These are phyloP conservation scores for Naganishia vaughanmartiniae DNA, from an alignment of 768 basidiomycete genomes.

Conservation along the genomic window DNA sequence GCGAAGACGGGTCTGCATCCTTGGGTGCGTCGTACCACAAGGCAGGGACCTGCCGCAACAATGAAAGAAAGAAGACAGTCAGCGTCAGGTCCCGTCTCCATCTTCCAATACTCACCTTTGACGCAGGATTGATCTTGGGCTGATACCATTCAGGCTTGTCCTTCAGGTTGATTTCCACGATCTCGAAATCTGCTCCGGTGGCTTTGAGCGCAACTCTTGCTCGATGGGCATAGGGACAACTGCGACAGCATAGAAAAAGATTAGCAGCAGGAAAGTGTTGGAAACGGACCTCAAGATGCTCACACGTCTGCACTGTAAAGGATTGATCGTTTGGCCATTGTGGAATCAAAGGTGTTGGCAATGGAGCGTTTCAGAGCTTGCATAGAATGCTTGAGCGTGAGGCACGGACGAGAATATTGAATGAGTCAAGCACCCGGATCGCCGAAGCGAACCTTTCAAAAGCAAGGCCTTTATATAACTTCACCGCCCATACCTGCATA, in stretches of 20 bases:
- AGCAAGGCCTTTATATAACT: too few relatives aligned
- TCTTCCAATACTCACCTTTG: conserved; percentile 57
- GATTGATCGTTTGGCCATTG: conserved; percentile 17
- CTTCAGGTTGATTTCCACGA: conserved; percentile 62
- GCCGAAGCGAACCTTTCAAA: too few relatives aligned
- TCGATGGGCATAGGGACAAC: conserved; percentile 52
- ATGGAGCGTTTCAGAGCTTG: conserved; percentile 12
- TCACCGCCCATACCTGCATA: too few relatives aligned
- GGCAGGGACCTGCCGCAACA: conserved; percentile 58
- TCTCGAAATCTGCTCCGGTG: conserved; percentile 57
- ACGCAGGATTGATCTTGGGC: conserved; percentile 64
- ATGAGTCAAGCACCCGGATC: background rate
- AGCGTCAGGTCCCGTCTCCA: background rate
- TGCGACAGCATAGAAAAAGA: background rate
- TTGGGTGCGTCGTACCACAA: conserved; percentile 63
- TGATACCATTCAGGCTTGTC: conserved; percentile 70
- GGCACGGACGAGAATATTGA: background rate
- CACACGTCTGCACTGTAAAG: conserved; percentile 34
- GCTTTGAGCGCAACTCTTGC: conserved; percentile 65
- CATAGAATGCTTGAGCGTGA: background rate
- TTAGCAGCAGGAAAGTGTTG: background rate
- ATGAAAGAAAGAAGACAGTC: background rate
- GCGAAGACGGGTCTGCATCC: conserved; percentile 58
- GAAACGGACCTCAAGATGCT: background rate
- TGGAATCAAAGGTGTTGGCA: conserved; percentile 1